These are phyloP conservation scores for Beauveria sp. DNA, from an alignment of 2,329 filamentous ascomycete genomes.

Conservation along the genomic window DNA sequence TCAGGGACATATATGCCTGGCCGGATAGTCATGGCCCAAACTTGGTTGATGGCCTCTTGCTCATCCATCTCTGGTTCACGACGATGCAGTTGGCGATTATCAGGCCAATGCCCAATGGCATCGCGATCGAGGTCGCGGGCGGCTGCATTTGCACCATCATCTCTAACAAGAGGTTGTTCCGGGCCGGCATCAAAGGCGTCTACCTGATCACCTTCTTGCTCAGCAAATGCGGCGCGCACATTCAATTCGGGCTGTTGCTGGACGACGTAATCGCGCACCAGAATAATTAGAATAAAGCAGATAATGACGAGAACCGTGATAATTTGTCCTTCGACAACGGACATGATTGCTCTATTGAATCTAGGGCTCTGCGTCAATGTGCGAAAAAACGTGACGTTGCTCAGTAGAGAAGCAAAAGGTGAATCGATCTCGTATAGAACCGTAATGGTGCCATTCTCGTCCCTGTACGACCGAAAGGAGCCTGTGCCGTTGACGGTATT, in stretches of 20 bases:
- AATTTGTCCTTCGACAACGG: conserved; percentile 83
- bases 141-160: background rate
- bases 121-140: background rate
- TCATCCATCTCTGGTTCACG: background rate
- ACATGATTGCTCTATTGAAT: conserved; percentile 72
- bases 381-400: conserved; percentile 48
- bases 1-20: background rate
- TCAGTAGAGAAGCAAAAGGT: conserved; percentile 37
- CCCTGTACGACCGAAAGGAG: background rate
- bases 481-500: background rate
- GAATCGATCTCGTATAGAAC: conserved; percentile 3
- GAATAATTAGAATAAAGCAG: conserved; percentile 91
- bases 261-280: conserved; percentile 96
- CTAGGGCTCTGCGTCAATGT: conserved; percentile 60
- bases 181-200: conserved; percentile 18
- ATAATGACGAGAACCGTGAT: conserved; percentile 89
- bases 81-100: background rate
- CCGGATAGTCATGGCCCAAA: background rate
- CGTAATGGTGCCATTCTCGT: conserved; percentile 7
- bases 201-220: conserved; percentile 14
- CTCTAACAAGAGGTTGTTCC: background rate
- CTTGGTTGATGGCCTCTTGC: background rate
- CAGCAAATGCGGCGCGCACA: conserved; percentile 60
- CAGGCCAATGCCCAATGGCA: background rate
- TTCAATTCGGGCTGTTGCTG: conserved; percentile 94